Conservation (phyloP, 75 land plant genomes). For the Picea sitchensis region DNA sequence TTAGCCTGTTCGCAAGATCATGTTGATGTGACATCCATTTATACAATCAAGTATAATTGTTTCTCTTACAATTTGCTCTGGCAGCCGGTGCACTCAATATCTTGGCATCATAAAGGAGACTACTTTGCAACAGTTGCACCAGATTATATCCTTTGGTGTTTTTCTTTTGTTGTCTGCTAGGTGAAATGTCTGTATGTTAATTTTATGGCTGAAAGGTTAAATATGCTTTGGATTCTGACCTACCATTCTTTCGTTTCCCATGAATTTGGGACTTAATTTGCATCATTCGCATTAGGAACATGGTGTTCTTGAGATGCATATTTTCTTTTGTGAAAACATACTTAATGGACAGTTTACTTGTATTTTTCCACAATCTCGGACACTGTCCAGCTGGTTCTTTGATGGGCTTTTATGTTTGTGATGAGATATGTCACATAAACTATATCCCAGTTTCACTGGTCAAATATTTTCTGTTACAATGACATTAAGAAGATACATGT, state of each 20-base stretch:
- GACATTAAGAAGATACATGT: neutral
- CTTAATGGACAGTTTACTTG: neutral
- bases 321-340: neutral
- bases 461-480: neutral
- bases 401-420: neutral
- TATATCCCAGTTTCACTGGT: neutral
- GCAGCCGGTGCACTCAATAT: constrained; percentile 71
- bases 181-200: neutral
- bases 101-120: constrained; percentile 98
- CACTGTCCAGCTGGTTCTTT: neutral
- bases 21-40: neutral
- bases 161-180: neutral
- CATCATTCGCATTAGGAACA: neutral
- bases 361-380: neutral
- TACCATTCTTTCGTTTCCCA: neutral
- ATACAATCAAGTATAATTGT: neutral
- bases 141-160: constrained; percentile 82
- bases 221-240: neutral
- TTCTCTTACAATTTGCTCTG: constrained; percentile 7
- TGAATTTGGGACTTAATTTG: neutral
- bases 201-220: neutral
- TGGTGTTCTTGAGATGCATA: neutral
- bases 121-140: constrained; percentile 91
- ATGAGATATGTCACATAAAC: neutral
- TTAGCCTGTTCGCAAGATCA: neutral